These are phyloP conservation scores for Apiospora malaysiana DNA, from an alignment of 2,329 filamentous ascomycete genomes.

Conservation along the genomic window DNA sequence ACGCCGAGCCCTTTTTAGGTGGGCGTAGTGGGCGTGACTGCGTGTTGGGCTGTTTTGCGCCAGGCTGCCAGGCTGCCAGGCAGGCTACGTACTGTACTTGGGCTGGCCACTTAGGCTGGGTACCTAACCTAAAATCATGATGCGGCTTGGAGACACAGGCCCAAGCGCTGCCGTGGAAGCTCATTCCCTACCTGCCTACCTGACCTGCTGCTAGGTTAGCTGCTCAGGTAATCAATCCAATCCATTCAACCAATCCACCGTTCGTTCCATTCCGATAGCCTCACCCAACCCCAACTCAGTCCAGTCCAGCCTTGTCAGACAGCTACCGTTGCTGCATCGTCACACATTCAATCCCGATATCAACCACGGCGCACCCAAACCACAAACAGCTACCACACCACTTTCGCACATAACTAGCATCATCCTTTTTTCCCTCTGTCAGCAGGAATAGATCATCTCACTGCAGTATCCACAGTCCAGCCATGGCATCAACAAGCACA, in stretches of 20 bases:
- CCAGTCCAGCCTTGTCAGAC: slow-evolving; percentile 14
- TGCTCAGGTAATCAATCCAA: slow-evolving; percentile 13
- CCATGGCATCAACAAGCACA: slow-evolving; percentile 40
- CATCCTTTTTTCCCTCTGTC: not conserved
- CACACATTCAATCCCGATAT: not conserved
- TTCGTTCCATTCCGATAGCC: slow-evolving; percentile 15
- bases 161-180: slow-evolving; percentile 4
- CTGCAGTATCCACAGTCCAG: not conserved
- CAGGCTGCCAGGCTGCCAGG: not conserved
- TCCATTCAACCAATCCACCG: not conserved
- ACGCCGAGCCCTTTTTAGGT: not conserved
- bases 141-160: not conserved
- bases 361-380: not conserved
- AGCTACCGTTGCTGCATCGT: not conserved
- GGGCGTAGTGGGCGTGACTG: too few species aligned
- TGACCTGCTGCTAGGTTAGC: too few species aligned
- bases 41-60: not conserved
- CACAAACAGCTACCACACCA: not conserved
- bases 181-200: not conserved
- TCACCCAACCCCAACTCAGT: not conserved
- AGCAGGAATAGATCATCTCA: not conserved
- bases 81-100: not conserved
- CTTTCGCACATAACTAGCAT: not conserved
- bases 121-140: slow-evolving; percentile 4
- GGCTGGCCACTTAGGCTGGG: too few species aligned